Base-by-base conservation (phyloP, 1,139 yeast genomes). In the Geotrichum reessii region DNA sequence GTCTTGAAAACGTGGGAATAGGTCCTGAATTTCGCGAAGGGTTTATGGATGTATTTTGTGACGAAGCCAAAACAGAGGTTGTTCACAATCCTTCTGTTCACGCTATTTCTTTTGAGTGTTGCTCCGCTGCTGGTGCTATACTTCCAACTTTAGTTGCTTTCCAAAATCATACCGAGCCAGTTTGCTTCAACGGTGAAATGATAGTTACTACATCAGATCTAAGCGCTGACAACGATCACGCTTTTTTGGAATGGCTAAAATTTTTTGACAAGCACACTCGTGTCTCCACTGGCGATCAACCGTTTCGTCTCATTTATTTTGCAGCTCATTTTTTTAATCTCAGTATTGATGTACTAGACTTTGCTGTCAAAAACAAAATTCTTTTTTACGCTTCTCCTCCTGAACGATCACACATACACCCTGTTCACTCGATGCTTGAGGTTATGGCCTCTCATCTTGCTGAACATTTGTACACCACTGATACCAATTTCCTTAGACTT, bases 271-370 rank as follows among this genome's bases (percentile, higher is more conserved):
- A 47, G 27, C 17, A 37, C 17, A 56, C 58, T 3, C 17, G 24
- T 9, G 12, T 17, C 7, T 21, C 28, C 8, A 11, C 24, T 28
- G n/a, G 17, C 22, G 9, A 33, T n/a, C 31, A 11, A 3, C 31
- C 12, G 22, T 51, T 46, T 33, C 44, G 58, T n/a, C 49, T 24
- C 3, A 25, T 56, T 2, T 56, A 56, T 21, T 47, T 56, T 22
- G 52, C 46, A 6, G 52, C 52, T n/a, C 58, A 56, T 27, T 56
- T 27, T 37, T 56, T 28, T 25, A 47, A 47, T 27, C 27, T 56
- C 22, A 56, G 58, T 56, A 44, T 56, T 7, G 55, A 51, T 12
- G 58, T 56, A 1, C 46, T 56, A n/a, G 46, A 31, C 27, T 56
- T 50, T 47, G 58, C 55, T 9, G 31, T 47, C 21, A 17, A 47